Percentiles rank a stretch among this genome's conserved stretches.
phyloP scores from a whole-genome alignment of 192 early-diverging fungal genomes.

The Podila verticillata region DNA sequence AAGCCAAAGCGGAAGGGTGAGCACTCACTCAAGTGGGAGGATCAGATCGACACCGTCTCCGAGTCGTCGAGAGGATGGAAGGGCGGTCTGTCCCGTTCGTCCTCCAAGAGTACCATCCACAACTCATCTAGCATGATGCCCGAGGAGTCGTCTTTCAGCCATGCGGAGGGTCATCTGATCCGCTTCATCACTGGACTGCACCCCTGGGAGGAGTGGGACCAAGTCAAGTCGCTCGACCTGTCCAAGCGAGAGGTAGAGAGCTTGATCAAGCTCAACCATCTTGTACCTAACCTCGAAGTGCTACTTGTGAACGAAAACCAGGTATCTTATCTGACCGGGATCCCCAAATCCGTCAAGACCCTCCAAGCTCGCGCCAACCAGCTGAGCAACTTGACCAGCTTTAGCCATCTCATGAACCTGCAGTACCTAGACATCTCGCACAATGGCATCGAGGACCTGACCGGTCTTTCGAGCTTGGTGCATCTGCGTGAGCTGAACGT shows the following conservation, averaged over 20 bases:
- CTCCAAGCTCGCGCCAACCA: conserved; percentile 36
- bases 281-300: conserved; percentile 30
- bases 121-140: conserved; percentile 13
- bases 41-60: conserved; percentile 29
- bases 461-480: conserved; percentile 31
- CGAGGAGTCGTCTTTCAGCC: conserved; percentile 41
- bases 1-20: conserved; percentile 30
- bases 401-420: conserved; percentile 43
- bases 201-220: conserved; percentile 47
- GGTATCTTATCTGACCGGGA: conserved; percentile 29
- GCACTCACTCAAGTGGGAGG: conserved; percentile 45
- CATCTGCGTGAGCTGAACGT: conserved; percentile 53
- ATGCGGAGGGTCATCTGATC: conserved; percentile 22
- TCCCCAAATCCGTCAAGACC: conserved; percentile 42
- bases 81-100: conserved; percentile 10
- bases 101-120: conserved; percentile 9
- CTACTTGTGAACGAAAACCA: conserved; percentile 44
- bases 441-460: conserved; percentile 53
- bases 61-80: conserved; percentile 17
- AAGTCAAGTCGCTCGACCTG: conserved; percentile 40
- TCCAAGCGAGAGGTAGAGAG: conserved; percentile 34
- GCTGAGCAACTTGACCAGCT: conserved; percentile 45
- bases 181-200: conserved; percentile 26
- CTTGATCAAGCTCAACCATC: conserved; percentile 19
- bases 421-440: conserved; percentile 54